These are phyloP conservation scores for Suillus subaureus DNA, from an alignment of 768 basidiomycete species.

Conservation along the genomic window DNA sequence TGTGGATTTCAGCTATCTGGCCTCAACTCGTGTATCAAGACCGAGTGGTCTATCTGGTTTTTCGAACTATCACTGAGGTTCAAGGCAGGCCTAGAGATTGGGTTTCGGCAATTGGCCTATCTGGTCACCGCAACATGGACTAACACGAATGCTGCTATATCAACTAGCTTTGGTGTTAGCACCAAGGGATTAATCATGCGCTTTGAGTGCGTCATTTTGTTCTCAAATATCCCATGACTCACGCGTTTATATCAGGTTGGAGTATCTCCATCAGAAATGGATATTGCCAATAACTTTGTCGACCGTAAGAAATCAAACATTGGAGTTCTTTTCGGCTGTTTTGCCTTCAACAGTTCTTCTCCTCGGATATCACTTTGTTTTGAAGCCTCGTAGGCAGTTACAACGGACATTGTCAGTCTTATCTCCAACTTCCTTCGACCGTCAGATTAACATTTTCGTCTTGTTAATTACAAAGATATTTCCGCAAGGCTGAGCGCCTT, in stretches of 20 bases:
- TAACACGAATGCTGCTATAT: slow-evolving; percentile 44
- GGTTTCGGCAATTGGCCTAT: slow-evolving; percentile 47
- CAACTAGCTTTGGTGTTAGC: slow-evolving; percentile 46
- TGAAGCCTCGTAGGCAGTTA: slow-evolving; percentile 56
- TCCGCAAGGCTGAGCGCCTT: slow-evolving; percentile 63
- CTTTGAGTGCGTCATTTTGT: slow-evolving; percentile 48
- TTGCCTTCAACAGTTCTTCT: slow-evolving; percentile 56
- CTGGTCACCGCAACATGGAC: slow-evolving; percentile 52
- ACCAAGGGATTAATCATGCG: slow-evolving; percentile 51
- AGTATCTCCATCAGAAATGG: slow-evolving; percentile 59
- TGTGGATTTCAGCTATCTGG: slow-evolving; percentile 52
- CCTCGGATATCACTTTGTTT: slow-evolving; percentile 57
- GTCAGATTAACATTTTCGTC: background rate
- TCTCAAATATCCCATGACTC: slow-evolving; percentile 18
- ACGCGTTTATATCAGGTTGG: slow-evolving; percentile 40
- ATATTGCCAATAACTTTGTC: slow-evolving; percentile 61
- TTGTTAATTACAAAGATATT: slow-evolving; percentile 47
- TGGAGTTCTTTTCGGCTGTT: slow-evolving; percentile 54
- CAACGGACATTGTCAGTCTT: slow-evolving; percentile 53
- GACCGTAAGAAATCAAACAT: slow-evolving; percentile 43
- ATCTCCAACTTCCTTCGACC: slow-evolving; percentile 13
- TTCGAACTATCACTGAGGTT: slow-evolving; percentile 57
- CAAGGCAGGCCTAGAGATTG: slow-evolving; percentile 51
- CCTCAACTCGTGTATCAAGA: slow-evolving; percentile 48
- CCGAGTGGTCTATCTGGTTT: slow-evolving; percentile 53